These are phyloP conservation scores for Diaporthe citriasiana DNA, from an alignment of 2,329 filamentous ascomycete genomes.

Conservation along the genomic window DNA sequence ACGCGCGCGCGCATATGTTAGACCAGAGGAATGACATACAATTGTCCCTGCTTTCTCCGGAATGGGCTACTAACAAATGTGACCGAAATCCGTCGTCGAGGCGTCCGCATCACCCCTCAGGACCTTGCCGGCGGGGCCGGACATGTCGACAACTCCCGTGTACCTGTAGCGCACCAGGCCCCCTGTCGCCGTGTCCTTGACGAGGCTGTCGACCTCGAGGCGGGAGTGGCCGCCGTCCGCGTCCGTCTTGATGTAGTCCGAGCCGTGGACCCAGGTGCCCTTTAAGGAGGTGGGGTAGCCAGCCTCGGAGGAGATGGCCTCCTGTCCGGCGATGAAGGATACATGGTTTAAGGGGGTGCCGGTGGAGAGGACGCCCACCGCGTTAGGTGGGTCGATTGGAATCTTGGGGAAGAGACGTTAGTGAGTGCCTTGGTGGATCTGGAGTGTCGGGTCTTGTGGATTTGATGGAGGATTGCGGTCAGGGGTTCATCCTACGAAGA, in stretches of 20 bases:
- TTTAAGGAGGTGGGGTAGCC: constrained; percentile 56
- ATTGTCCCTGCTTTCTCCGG: too few species aligned
- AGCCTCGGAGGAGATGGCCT: constrained; percentile 53
- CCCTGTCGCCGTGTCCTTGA: constrained; percentile 51
- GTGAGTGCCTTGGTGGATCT: neutral
- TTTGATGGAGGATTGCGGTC: neutral
- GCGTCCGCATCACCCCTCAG: constrained; percentile 53
- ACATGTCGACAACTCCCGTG: constrained; percentile 54
- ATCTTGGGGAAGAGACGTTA: constrained; percentile 45
- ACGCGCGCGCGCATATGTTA: neutral
- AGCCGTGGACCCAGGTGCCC: constrained; percentile 55
- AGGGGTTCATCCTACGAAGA: neutral
- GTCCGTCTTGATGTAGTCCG: constrained; percentile 58
- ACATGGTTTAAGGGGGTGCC: constrained; percentile 51
- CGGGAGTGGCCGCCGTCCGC: constrained; percentile 53
- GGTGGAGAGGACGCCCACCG: constrained; percentile 49
- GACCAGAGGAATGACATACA: neutral
- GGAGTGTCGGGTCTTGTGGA: constrained; percentile 4
- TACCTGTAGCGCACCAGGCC: constrained; percentile 54
- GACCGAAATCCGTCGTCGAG: constrained; percentile 56
- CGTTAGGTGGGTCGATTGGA: constrained; percentile 47
- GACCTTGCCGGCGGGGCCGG: constrained; percentile 50
- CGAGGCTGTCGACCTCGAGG: constrained; percentile 56
- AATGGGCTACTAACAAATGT: constrained; percentile 51
- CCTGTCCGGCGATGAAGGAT: constrained; percentile 46